phyloP scores from a whole-genome alignment of 2,329 filamentous ascomycete genomes.

The Penicillium fuscoglaucum region DNA sequence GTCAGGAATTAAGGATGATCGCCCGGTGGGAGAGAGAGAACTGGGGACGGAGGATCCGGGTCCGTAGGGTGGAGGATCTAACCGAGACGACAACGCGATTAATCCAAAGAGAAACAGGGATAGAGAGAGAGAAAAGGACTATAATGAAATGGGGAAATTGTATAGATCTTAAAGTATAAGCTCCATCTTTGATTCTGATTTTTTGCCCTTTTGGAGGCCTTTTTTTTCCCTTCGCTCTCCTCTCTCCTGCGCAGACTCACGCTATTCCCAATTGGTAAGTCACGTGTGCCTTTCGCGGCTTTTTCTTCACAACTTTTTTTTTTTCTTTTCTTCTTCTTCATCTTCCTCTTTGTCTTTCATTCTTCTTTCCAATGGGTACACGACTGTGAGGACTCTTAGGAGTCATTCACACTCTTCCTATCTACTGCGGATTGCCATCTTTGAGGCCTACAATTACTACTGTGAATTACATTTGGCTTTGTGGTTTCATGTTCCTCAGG shows the following conservation, averaged over 20 bases:
- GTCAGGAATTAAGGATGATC: constrained; percentile 25
- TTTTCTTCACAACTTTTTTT: constrained; percentile 19
- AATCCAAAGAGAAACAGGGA: not conserved
- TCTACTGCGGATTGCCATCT: not conserved
- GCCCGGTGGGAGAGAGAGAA: constrained; percentile 27
- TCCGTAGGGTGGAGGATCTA: constrained; percentile 28
- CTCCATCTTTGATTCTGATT: constrained; percentile 1
- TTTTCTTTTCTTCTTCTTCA: constrained; percentile 19
- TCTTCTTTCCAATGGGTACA: not conserved
- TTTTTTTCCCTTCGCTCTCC: constrained; percentile 2
- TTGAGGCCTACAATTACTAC: not conserved
- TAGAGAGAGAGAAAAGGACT: not conserved
- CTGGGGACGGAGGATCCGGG: constrained; percentile 30
- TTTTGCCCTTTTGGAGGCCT: constrained; percentile 2
- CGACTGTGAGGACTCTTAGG: not conserved
- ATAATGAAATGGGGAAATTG: not conserved
- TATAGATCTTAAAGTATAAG: constrained; percentile 8
- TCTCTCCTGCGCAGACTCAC: constrained; percentile 13
- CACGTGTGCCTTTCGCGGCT: constrained; percentile 22
- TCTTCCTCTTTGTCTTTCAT: constrained; percentile 18
- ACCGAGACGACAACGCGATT: constrained; percentile 20
- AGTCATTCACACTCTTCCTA: not conserved
- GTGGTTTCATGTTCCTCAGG: not conserved
- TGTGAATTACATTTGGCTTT: not conserved
- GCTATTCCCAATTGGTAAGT: constrained; percentile 18